phyloP scores from a whole-genome alignment of 257 asterid species.

The Eucommia ulmoides region DNA sequence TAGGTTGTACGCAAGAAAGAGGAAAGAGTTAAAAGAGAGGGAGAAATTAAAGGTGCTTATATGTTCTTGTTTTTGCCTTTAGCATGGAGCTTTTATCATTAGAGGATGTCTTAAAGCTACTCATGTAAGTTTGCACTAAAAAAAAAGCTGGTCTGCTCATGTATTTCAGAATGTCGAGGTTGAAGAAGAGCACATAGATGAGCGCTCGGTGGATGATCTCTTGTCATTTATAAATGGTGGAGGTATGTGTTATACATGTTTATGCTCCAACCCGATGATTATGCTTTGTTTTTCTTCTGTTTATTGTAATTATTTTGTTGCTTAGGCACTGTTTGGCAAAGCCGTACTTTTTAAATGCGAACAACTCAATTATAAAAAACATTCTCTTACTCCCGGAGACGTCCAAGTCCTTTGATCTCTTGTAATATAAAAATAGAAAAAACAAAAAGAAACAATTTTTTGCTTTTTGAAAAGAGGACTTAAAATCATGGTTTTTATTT shows the following conservation, averaged over 20 bases:
- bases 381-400: too few relatives aligned
- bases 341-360: too few relatives aligned
- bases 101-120: too few relatives aligned
- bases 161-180: conserved; percentile 23
- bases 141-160: neutral
- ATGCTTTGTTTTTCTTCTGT: neutral
- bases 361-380: too few relatives aligned
- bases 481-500: too few relatives aligned
- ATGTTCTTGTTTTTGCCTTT: neutral
- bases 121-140: conserved; percentile 3
- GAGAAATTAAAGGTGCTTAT: conserved; percentile 22
- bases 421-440: too few relatives aligned
- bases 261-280: too few relatives aligned
- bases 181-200: conserved; percentile 35
- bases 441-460: too few relatives aligned
- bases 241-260: neutral
- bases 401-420: too few relatives aligned
- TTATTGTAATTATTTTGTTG: conserved; percentile 4
- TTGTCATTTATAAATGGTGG: conserved; percentile 37
- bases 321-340: too few relatives aligned
- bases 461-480: too few relatives aligned
- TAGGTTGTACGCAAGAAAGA: conserved; percentile 35
- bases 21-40: conserved; percentile 31
- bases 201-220: conserved; percentile 37
- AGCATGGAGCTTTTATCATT: neutral